Conservation (phyloP, 495 filamentous ascomycete genomes). For the Aspergillus mulundensis region DNA sequence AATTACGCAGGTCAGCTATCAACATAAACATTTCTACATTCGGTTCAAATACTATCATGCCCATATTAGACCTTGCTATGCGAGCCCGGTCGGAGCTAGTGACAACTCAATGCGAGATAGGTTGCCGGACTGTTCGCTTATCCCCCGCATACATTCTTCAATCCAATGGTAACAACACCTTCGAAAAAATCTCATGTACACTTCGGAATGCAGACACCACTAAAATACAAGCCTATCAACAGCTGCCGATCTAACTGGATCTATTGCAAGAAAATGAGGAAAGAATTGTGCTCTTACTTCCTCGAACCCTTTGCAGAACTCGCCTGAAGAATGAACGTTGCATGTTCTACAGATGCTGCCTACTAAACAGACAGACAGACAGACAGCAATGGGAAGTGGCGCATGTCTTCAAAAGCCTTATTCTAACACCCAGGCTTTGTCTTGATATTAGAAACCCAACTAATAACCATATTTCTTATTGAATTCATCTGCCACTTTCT, state of each 20-base stretch:
- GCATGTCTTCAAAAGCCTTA: not conserved
- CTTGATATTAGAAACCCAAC: not conserved
- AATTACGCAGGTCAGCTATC: no score
- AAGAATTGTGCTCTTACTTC: not conserved
- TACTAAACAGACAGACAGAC: no score
- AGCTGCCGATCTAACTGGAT: not conserved
- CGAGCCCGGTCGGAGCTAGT: no score
- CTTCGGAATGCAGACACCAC: not conserved
- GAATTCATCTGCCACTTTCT: slow-evolving; percentile 35
- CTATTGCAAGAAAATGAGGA: not conserved
- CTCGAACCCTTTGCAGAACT: not conserved
- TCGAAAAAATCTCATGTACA: not conserved
- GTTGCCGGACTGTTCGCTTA: not conserved
- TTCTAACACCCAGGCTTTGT: not conserved
- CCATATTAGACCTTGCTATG: not conserved
- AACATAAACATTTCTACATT: no score
- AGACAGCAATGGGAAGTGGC: no score
- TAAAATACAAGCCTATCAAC: not conserved
- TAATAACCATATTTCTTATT: slow-evolving; percentile 31
- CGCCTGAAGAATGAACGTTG: no score
- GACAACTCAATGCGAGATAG: no score
- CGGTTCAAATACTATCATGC: not conserved
- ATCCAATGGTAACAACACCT: not conserved
- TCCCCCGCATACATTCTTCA: not conserved
- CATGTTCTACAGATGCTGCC: no score